Conservation (phyloP, 164 flowering plant genomes). For the Liquidambar formosana region DNA sequence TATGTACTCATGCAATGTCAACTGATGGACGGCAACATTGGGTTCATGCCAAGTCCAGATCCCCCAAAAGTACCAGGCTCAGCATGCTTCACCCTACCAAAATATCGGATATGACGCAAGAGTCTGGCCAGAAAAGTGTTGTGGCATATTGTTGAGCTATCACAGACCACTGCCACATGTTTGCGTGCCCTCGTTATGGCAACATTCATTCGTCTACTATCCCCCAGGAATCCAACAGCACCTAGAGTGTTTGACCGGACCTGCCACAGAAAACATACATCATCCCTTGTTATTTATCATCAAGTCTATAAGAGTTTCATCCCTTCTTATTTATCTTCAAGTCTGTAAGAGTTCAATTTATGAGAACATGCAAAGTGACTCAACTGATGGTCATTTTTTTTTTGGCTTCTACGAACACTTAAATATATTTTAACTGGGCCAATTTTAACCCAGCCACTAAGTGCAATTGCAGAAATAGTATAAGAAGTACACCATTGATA, state of each 20-base stretch:
- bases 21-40: slow-evolving; percentile 62
- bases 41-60: slow-evolving; percentile 76
- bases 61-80: slow-evolving; percentile 74
- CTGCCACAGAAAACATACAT: slow-evolving; percentile 28
- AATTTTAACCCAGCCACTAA: too few relatives aligned
- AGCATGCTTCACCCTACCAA: slow-evolving; percentile 81
- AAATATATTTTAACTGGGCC: too few relatives aligned
- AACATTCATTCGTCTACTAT: slow-evolving; percentile 88
- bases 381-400: too few relatives aligned
- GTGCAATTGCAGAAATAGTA: too few relatives aligned
- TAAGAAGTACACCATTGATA: slow-evolving; percentile 74
- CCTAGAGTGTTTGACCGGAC: slow-evolving; percentile 91
- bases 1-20: slow-evolving; percentile 7
- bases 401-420: too few relatives aligned
- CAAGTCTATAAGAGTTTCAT: not conserved
- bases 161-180: slow-evolving; percentile 84
- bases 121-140: slow-evolving; percentile 90
- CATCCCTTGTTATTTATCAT: not conserved
- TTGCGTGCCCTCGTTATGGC: slow-evolving; percentile 94
- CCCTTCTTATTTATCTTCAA: not conserved
- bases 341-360: too few relatives aligned
- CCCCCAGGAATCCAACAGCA: slow-evolving; percentile 95
- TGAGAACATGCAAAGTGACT: too few relatives aligned
- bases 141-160: slow-evolving; percentile 93
- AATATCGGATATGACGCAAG: slow-evolving; percentile 79